A percentile compares a stretch with the other conserved stretches of the same genome.
Evolutionary conservation across 2,329 filamentous ascomycete species (phyloP).

Genomic region (Periconia sp.): DNA sequence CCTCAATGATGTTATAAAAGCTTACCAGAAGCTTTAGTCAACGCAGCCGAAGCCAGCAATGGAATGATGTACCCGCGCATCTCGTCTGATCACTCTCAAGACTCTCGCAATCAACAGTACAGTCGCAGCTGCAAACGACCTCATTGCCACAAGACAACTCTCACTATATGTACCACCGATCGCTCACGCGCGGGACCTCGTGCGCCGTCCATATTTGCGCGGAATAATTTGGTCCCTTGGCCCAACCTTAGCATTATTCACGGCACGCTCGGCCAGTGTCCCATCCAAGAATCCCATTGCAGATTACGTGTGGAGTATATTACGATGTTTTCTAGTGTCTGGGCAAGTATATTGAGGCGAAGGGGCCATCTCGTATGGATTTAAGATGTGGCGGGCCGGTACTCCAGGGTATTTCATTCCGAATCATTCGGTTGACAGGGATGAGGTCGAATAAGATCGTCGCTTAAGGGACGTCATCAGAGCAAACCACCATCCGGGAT

Average conservation of each 20-base stretch:
- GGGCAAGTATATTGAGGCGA: slow-evolving; percentile 35
- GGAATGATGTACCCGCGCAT: slow-evolving; percentile 34
- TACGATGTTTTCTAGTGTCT: slow-evolving; percentile 12
- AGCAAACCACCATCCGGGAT: slow-evolving; percentile 6
- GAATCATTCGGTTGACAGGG: slow-evolving; percentile 30
- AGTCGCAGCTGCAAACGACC: slow-evolving; percentile 3
- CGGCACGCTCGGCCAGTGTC: slow-evolving; percentile 8
- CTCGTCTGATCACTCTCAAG: slow-evolving; percentile 10
- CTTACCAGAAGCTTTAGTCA: slow-evolving; percentile 30
- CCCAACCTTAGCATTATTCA: slow-evolving; percentile 13
- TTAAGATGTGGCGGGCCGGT: slow-evolving; percentile 36
- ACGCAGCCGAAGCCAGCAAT: slow-evolving; percentile 27
- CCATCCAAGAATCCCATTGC: slow-evolving; percentile 5
- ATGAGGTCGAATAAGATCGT: slow-evolving; percentile 29
- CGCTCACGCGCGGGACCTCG: slow-evolving; percentile 12
- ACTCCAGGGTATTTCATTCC: slow-evolving; percentile 34
- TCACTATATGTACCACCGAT: slow-evolving; percentile 29
- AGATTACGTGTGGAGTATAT: slow-evolving; percentile 28
- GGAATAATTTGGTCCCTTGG: slow-evolving; percentile 29
- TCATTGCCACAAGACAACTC: slow-evolving; percentile 8
- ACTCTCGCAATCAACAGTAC: slow-evolving; percentile 3
- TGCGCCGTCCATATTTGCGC: slow-evolving; percentile 11
- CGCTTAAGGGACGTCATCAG: slow-evolving; percentile 18
- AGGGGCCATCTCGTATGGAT: slow-evolving; percentile 25
- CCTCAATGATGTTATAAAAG: not conserved